A percentile compares a stretch with the other conserved stretches of the same genome.
These are phyloP conservation scores for Amoeboaphelidium protococcarum DNA, from an alignment of 371 early-diverging fungal species.

Conservation along the genomic window DNA sequence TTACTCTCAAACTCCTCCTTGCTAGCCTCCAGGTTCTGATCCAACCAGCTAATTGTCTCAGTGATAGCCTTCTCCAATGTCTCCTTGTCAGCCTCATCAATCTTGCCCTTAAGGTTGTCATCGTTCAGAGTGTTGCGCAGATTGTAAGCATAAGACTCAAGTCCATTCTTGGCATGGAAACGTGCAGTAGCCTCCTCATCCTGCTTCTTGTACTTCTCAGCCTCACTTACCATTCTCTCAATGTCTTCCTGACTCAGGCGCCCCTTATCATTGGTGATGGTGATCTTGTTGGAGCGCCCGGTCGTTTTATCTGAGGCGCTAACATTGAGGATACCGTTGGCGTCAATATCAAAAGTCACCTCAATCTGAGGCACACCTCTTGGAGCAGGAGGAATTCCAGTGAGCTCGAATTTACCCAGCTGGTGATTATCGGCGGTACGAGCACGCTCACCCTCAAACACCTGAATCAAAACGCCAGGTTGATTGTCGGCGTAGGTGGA, in stretches of 20 bases:
- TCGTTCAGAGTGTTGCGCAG: constrained; percentile 1
- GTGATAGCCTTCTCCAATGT: neutral
- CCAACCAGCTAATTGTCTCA: constrained; percentile 3
- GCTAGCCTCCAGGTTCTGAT: neutral
- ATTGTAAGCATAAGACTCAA: constrained; percentile 2
- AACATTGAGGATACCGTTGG: constrained; percentile 93
- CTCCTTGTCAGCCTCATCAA: constrained; percentile 1
- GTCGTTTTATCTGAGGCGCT: constrained; percentile 85
- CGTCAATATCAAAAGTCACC: constrained; percentile 90
- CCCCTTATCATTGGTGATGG: constrained; percentile 94
- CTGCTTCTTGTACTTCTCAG: constrained; percentile 22
- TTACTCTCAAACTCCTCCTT: constrained; percentile 33
- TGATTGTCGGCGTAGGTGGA: constrained; percentile 96
- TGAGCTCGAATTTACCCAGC: constrained; percentile 85
- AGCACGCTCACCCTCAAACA: constrained; percentile 92
- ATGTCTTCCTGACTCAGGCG: constrained; percentile 91
- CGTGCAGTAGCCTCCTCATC: constrained; percentile 1
- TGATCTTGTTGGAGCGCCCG: constrained; percentile 76
- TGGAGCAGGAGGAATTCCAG: constrained; percentile 83
- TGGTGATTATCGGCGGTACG: constrained; percentile 88
- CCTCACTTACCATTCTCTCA: constrained; percentile 84
- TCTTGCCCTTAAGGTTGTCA: neutral
- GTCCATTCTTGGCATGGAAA: neutral
- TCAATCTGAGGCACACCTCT: constrained; percentile 95
- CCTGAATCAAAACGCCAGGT: constrained; percentile 86